Conservation (phyloP, 257 asterid genomes). For the Hygrophila difformis region DNA sequence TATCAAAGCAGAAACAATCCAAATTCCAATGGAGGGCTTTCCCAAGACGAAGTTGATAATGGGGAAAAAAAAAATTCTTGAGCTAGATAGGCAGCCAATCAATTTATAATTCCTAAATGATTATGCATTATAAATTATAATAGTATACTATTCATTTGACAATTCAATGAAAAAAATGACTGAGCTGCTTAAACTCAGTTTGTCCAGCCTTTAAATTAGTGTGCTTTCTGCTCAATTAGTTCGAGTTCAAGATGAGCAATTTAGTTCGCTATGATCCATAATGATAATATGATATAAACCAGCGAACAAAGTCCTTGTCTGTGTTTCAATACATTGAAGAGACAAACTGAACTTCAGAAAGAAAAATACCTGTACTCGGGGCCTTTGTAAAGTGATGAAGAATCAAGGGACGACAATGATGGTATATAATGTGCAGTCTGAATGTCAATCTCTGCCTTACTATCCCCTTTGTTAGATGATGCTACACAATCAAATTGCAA, state of each 20-base stretch:
- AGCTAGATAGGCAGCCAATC: too few species aligned
- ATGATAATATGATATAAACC: too few species aligned
- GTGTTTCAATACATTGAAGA: slow-evolving; percentile 3
- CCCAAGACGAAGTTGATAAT: not conserved
- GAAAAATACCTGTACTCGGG: slow-evolving; percentile 57
- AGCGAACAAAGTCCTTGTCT: not conserved
- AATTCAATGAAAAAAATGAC: too few species aligned
- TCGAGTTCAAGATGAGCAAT: too few species aligned
- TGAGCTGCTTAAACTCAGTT: too few species aligned
- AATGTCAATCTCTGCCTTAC: slow-evolving; percentile 35
- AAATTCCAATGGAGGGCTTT: not conserved
- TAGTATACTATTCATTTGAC: too few species aligned
- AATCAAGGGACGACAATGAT: slow-evolving; percentile 29
- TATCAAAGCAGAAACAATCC: not conserved
- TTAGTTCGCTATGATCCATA: not conserved
- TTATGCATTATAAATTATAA: too few species aligned
- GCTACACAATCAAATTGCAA: slow-evolving; percentile 80
- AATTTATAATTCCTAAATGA: too few species aligned
- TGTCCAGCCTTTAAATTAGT: too few species aligned
- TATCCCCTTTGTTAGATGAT: slow-evolving; percentile 27
- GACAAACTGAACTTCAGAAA: slow-evolving; percentile 1
- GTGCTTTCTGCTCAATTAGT: too few species aligned
- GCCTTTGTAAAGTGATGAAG: slow-evolving; percentile 47
- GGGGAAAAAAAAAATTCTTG: not conserved
- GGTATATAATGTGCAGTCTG: slow-evolving; percentile 44